These are phyloP conservation scores for Alisma plantagoaquatica DNA, from an alignment of 106 monocot species.

Conservation along the genomic window DNA sequence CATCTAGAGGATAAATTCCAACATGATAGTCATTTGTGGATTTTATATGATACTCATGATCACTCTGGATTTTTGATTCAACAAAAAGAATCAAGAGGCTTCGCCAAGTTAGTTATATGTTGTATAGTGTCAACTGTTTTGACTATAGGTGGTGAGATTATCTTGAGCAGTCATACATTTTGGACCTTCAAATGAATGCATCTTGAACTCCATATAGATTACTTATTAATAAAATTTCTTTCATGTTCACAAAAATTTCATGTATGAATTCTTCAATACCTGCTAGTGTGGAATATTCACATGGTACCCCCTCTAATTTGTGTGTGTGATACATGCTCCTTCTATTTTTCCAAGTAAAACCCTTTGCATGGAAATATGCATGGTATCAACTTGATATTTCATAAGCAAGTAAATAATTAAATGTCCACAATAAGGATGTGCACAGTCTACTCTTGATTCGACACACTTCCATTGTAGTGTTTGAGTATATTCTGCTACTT, in stretches of 20 bases:
- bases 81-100: neutral
- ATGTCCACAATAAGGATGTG: no score
- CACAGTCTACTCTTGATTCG: no score
- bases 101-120: neutral
- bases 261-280: neutral
- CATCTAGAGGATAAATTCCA: neutral
- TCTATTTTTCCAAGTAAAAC: no score
- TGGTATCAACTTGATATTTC: no score
- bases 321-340: no score
- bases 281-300: no score
- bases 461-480: no score
- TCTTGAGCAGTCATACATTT: neutral
- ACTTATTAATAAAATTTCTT: neutral
- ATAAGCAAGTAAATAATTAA: no score
- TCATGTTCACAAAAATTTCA: neutral
- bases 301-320: no score
- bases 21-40: neutral
- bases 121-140: neutral
- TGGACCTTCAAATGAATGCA: slow-evolving; percentile 1
- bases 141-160: neutral
- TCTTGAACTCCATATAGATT: neutral
- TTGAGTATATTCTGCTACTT: no score
- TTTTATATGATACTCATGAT: neutral
- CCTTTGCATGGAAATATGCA: no score
- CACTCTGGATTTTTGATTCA: neutral